These are phyloP conservation scores for Macroventuria anomochaeta DNA, from an alignment of 2,329 filamentous ascomycete species.

Conservation along the genomic window DNA sequence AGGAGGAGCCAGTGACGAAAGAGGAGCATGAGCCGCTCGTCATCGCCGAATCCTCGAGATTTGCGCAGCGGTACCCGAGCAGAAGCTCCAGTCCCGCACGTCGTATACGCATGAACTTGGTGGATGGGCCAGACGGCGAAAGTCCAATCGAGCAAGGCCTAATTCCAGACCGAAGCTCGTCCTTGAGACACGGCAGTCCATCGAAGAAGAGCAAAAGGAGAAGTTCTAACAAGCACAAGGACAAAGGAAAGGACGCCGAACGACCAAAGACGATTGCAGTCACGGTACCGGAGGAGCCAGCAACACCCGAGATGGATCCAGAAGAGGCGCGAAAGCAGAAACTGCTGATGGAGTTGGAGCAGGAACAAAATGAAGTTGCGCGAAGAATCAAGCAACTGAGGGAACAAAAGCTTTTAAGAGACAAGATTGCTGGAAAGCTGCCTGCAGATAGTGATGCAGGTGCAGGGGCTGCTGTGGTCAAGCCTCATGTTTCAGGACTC, in stretches of 20 bases:
- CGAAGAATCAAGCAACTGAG: conserved; percentile 64
- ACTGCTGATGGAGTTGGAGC: conserved; percentile 43
- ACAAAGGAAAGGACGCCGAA: conserved; percentile 19
- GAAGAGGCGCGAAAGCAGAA: conserved; percentile 36
- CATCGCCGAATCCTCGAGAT: conserved; percentile 34
- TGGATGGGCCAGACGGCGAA: conserved; percentile 33
- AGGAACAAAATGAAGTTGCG: conserved; percentile 62
- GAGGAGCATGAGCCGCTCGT: conserved; percentile 25
- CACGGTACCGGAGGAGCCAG: background rate
- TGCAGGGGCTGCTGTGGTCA: conserved; percentile 46
- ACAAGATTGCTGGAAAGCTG: conserved; percentile 49
- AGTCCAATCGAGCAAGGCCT: conserved; percentile 39
- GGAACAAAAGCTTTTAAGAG: conserved; percentile 62
- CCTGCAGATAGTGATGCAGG: conserved; percentile 46
- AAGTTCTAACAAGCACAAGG: conserved; percentile 30
- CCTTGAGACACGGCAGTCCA: conserved; percentile 43
- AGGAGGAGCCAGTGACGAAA: conserved; percentile 40
- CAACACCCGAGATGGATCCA: conserved; percentile 24
- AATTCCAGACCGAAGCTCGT: conserved; percentile 45
- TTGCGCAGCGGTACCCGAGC: conserved; percentile 40
- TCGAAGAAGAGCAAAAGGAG: conserved; percentile 40
- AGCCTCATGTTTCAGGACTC: conserved; percentile 44
- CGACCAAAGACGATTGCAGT: background rate
- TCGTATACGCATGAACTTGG: conserved; percentile 31
- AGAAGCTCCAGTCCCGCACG: conserved; percentile 40